Conservation (phyloP, 345 rosid species). For the Citrus trifoliata region DNA sequence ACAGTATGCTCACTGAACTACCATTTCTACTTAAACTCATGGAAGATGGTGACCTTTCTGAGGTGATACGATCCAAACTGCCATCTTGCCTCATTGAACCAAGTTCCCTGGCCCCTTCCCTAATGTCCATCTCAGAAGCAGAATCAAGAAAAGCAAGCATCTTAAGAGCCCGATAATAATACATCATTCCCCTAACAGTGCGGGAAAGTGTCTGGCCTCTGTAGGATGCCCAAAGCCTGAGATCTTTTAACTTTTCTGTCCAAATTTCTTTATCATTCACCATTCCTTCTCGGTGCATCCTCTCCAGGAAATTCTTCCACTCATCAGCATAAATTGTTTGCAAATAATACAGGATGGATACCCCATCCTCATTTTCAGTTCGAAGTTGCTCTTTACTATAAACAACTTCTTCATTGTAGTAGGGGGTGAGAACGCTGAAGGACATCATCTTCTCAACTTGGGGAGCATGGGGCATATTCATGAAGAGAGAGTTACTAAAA, state of each 20-base stretch:
- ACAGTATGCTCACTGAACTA: slow-evolving; percentile 57
- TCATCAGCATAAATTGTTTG: slow-evolving; percentile 93
- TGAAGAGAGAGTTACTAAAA: slow-evolving; percentile 92
- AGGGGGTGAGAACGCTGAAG: slow-evolving; percentile 91
- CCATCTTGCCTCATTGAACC: slow-evolving; percentile 62
- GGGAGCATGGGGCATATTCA: slow-evolving; percentile 99
- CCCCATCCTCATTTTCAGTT: slow-evolving; percentile 92
- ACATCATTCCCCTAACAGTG: slow-evolving; percentile 99
- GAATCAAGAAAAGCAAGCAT: slow-evolving; percentile 96
- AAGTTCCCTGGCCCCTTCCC: slow-evolving; percentile 73
- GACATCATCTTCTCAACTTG: slow-evolving; percentile 99
- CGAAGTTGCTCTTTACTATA: slow-evolving; percentile 89
- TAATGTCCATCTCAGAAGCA: slow-evolving; percentile 92
- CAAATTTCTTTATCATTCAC: slow-evolving; percentile 62
- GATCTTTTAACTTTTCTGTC: slow-evolving; percentile 76
- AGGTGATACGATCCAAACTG: slow-evolving; percentile 30
- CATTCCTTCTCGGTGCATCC: slow-evolving; percentile 90
- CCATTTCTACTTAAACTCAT: slow-evolving; percentile 59
- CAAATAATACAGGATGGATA: slow-evolving; percentile 81
- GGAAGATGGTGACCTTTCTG: slow-evolving; percentile 46
- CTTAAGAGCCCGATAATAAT: slow-evolving; percentile 90
- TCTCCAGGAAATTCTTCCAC: slow-evolving; percentile 89
- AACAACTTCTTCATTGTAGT: slow-evolving; percentile 84
- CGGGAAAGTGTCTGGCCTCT: slow-evolving; percentile 96
- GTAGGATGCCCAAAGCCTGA: slow-evolving; percentile 97